These are phyloP conservation scores for Didymella glomerata DNA, from an alignment of 2,329 filamentous ascomycete genomes.

Conservation along the genomic window DNA sequence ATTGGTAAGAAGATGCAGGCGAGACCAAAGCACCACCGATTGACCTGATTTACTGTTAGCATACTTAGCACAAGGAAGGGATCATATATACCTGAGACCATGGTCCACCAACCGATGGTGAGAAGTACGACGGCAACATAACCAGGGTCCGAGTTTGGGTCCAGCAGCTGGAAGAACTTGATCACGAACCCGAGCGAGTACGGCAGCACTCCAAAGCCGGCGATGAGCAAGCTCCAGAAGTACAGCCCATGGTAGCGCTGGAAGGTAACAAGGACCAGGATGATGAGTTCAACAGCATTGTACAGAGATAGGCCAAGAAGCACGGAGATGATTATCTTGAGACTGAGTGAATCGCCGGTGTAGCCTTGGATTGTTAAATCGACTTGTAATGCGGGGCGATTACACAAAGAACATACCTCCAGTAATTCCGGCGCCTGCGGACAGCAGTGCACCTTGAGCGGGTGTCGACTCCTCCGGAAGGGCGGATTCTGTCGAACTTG, in stretches of 20 bases:
- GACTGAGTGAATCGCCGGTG: constrained; percentile 41
- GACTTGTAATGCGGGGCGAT: neutral
- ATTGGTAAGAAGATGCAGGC: constrained; percentile 66
- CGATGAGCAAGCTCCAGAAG: constrained; percentile 59
- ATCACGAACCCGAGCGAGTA: constrained; percentile 60
- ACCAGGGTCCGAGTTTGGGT: constrained; percentile 33
- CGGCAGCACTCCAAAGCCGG: constrained; percentile 56
- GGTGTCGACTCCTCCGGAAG: constrained; percentile 30
- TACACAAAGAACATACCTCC: constrained; percentile 34
- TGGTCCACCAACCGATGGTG: constrained; percentile 64
- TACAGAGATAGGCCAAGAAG: constrained; percentile 49
- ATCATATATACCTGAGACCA: constrained; percentile 59
- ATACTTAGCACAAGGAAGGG: neutral
- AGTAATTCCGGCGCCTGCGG: constrained; percentile 45
- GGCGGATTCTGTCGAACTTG: constrained; percentile 25
- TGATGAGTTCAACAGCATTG: constrained; percentile 56
- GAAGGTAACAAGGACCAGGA: constrained; percentile 59
- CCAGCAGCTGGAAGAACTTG: constrained; percentile 51
- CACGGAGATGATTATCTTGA: constrained; percentile 50
- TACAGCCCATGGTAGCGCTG: constrained; percentile 58
- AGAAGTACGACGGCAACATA: constrained; percentile 56
- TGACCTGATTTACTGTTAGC: constrained; percentile 54
- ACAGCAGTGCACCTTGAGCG: constrained; percentile 38
- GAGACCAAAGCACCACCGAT: constrained; percentile 68
- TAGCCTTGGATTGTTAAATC: constrained; percentile 33